Evolutionary conservation across 2,329 filamentous ascomycete genomes (phyloP).

Genomic region (Xylaria sp.): DNA sequence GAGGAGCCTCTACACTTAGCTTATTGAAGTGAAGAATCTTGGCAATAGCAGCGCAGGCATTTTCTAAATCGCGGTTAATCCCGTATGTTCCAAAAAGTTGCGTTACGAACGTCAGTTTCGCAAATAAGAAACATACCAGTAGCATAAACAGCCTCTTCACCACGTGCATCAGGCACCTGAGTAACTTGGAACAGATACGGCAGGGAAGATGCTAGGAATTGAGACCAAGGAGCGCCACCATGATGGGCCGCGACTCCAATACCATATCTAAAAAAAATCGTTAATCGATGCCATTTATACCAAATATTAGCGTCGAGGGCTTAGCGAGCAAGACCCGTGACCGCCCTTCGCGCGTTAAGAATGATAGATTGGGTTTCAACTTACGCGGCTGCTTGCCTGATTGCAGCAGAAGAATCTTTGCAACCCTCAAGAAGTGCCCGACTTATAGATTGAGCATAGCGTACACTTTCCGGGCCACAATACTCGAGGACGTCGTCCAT

Average conservation of each 20-base stretch:
- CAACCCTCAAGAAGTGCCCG: slow-evolving; percentile 89
- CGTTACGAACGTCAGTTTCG: not conserved
- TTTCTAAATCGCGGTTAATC: slow-evolving; percentile 65
- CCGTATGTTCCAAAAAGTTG: not conserved
- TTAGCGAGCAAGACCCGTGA: not conserved
- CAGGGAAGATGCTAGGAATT: slow-evolving; percentile 84
- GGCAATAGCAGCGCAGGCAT: slow-evolving; percentile 94
- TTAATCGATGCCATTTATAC: slow-evolving; percentile 2
- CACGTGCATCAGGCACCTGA: slow-evolving; percentile 81
- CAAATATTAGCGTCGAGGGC: not conserved
- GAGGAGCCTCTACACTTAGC: slow-evolving; percentile 77
- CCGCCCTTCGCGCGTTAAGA: not conserved
- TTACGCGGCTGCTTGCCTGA: slow-evolving; percentile 91
- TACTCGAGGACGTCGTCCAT: slow-evolving; percentile 99
- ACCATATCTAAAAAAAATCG: slow-evolving; percentile 65
- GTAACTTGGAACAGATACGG: slow-evolving; percentile 87
- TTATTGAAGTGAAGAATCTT: slow-evolving; percentile 96
- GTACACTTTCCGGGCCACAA: slow-evolving; percentile 88
- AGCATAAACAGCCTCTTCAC: slow-evolving; percentile 94
- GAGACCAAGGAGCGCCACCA: slow-evolving; percentile 86
- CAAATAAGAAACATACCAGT: slow-evolving; percentile 59
- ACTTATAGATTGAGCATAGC: slow-evolving; percentile 87
- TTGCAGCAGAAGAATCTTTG: slow-evolving; percentile 85
- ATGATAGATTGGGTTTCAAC: slow-evolving; percentile 25
- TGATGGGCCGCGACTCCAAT: slow-evolving; percentile 95